Conservation (phyloP, 225 moss, liverwort and hornwort genomes). For the Marchantia paleacea region DNA sequence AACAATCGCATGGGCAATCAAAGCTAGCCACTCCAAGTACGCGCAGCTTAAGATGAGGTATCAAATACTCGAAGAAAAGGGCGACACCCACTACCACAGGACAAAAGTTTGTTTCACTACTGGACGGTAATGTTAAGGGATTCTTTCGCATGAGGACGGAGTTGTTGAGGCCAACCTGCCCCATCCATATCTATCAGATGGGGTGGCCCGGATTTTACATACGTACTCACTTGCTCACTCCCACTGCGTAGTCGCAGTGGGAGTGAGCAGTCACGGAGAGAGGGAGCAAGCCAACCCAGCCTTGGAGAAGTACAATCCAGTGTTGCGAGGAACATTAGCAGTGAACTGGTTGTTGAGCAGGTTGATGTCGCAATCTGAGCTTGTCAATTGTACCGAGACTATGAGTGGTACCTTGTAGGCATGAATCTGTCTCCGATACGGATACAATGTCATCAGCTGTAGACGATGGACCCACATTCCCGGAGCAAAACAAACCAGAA, state of each 20-base stretch:
- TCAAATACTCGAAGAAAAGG: background rate
- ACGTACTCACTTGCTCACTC: background rate
- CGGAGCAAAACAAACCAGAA: background rate
- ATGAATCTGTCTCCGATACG: background rate
- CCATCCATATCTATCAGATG: background rate
- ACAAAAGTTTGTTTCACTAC: conserved; percentile 2
- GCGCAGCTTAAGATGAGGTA: background rate
- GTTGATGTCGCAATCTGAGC: background rate
- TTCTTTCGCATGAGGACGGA: conserved; percentile 1
- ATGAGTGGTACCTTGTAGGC: background rate
- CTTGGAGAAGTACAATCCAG: background rate
- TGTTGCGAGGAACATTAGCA: background rate
- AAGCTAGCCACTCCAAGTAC: background rate
- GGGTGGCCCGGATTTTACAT: background rate
- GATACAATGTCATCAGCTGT: background rate
- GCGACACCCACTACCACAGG: background rate
- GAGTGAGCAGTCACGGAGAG: background rate
- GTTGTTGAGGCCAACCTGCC: background rate
- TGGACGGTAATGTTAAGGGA: background rate
- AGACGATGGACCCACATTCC: background rate
- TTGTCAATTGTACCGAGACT: background rate
- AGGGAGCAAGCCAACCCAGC: too few species aligned
- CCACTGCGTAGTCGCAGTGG: background rate
- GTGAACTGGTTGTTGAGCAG: background rate
- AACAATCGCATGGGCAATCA: background rate